Base-by-base conservation (phyloP, 2,329 filamentous ascomycete genomes). In the Penicillium expansum region DNA sequence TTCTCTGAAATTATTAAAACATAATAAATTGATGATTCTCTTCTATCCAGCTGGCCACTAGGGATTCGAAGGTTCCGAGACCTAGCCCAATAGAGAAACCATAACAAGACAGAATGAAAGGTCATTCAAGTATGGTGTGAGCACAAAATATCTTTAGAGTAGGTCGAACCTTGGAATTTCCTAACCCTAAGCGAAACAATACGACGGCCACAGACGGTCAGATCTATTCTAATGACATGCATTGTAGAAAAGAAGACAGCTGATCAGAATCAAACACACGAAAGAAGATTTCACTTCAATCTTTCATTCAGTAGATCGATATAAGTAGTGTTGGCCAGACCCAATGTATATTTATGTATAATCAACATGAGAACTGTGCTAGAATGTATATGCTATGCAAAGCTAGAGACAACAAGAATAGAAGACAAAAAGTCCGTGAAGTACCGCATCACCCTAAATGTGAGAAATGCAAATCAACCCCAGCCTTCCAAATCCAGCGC, bases 351-450 rank as follows among this genome's bases (percentile, higher is more conserved):
- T 18, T 22, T 42, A 42, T 18, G 41, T 47, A 57, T 53, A 30
- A 52, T 54, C 35, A 58, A 54, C 44, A 47, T 24, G 16, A 41
- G 24, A n/a, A 39, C 38, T 16, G 24, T 48, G 35, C 41, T 41
- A 45, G 22, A 43, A 62, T 45, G 33, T 49, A 42, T 43, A 58
- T 63, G 59, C 57, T 44, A 57, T 55, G 61, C 52, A 33, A 51
- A 52, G 39, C 24, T 45, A 45, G 22, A 35, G 30, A 49, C 10
- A 33, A 30, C 18, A 41, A 30, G 39, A 10, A 22, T 10, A 49
- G n/a, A 43, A 27, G 32, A 42, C 20, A 14, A 8, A 16, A 16
- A 14, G 32, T 27, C 18, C n/a, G 10, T 20, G n/a, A 29, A 30
- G 13, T 35, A 20, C 39, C 29, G 30, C 27, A 35, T 49, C n/a